Evolutionary conservation across 1,284 basidiomycete species (phyloP).

Genomic region (Phellinidium pouzarii): DNA sequence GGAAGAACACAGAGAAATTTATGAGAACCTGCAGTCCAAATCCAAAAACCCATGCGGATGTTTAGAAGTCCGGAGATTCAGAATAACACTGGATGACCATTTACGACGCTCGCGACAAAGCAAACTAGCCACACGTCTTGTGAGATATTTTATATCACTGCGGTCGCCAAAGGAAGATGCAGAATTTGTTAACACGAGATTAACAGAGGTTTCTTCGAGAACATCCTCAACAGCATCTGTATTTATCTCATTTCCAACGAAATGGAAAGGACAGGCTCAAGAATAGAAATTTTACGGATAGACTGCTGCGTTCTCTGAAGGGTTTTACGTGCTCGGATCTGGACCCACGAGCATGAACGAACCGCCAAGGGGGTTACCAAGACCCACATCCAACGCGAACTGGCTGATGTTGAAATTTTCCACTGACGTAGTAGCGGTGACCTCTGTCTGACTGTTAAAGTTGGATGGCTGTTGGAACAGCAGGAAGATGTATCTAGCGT

Average conservation of each 20-base stretch:
- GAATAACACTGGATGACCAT: too few species aligned
- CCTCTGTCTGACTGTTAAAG: constrained; percentile 36
- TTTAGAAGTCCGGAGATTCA: background rate
- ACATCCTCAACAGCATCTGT: too few species aligned
- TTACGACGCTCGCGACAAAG: too few species aligned
- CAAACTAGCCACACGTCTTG: too few species aligned
- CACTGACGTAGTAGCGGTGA: constrained; percentile 35
- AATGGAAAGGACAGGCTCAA: too few species aligned
- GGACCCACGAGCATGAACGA: constrained; percentile 45
- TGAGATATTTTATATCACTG: too few species aligned
- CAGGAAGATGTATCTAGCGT: constrained; percentile 39
- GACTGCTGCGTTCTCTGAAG: too few species aligned
- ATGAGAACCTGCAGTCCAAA: background rate
- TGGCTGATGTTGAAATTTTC: constrained; percentile 38
- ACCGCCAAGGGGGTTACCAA: constrained; percentile 43
- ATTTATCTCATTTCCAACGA: too few species aligned
- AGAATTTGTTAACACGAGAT: too few species aligned
- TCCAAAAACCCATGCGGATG: background rate
- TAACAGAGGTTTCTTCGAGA: too few species aligned
- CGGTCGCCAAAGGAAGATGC: too few species aligned
- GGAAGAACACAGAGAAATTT: background rate
- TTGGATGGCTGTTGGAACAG: constrained; percentile 38
- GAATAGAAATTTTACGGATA: too few species aligned
- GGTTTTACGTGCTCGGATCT: constrained; percentile 20
- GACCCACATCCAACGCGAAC: constrained; percentile 36